Evolutionary conservation across 768 basidiomycete genomes (phyloP), one percentile per base, ranked within the genome.

Genomic region (Russula sp.): DNA sequence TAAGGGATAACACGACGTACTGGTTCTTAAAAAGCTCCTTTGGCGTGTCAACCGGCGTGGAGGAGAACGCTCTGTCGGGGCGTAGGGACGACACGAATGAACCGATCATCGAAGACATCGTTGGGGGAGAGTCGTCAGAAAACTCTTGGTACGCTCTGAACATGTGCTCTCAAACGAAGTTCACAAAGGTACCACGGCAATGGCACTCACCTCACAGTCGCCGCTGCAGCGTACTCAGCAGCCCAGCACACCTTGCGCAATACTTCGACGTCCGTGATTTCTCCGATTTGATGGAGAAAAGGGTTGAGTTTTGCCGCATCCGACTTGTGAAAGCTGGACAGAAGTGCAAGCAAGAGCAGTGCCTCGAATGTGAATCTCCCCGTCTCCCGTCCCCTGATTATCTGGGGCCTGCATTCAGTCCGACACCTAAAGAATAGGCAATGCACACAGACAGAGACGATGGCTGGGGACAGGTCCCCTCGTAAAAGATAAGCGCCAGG

Each of bases 241-340:
- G 83, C 80, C 82, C 82, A 83, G 60, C 80, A 82, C 35, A 86
- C 76, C 69, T 80, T 85, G 27, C 73, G 73, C 80, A 88, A 80
- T 2, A 87, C 68, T 10, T 77, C 79, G 6, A 74, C 72, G 63
- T 88, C 83, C 4, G 72, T 66, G 0, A 77, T 78, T 35, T 78
- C 77, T 40, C 74, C 74, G 34, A 88, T 81, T 31, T 76, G 75
- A 31, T 79, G 79, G 9, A 88, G 75, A 69, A 86, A 88, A 1
- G 82, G 82, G 71, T 89, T 89, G 44, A 87, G 77, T 65, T 80
- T 85, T 10, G 84, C 82, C 10, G 85, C 85, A 68, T 87, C 86
- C 0, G 85, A 86, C 68, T 84, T 86, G 70, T 88, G 88, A 70
- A 84, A 89, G 68, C 87, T 87, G 57, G 83, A 83, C 2, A 89